phyloP scores from a whole-genome alignment of 2,329 filamentous ascomycete genomes.

The Tolypocladium cylindrosporum region DNA sequence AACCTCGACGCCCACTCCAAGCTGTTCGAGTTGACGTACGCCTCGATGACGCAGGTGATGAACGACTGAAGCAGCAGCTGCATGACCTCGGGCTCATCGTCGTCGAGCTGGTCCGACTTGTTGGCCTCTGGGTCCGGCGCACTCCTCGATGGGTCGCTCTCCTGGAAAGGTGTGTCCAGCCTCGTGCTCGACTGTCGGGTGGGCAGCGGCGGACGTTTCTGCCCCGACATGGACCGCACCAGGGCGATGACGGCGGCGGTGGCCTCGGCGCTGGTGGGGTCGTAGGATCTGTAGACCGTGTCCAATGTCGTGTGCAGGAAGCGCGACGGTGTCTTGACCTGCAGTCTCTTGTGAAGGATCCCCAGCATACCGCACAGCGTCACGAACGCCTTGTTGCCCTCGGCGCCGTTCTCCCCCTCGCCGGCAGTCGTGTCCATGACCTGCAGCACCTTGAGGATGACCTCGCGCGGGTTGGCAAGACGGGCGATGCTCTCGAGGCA shows the following conservation, averaged over 20 bases:
- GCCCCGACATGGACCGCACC: conserved; percentile 57
- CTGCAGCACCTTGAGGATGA: conserved; percentile 72
- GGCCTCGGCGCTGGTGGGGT: conserved; percentile 52
- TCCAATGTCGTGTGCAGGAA: conserved; percentile 71
- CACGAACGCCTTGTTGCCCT: conserved; percentile 46
- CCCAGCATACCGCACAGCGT: conserved; percentile 61
- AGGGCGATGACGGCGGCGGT: conserved; percentile 62
- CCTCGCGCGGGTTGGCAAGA: conserved; percentile 71
- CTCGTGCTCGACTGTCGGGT: conserved; percentile 47
- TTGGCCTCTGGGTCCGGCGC: conserved; percentile 53
- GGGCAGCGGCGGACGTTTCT: conserved; percentile 54
- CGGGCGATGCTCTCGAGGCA: conserved; percentile 67
- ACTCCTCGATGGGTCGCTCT: conserved; percentile 42
- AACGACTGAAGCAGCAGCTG: conserved; percentile 62
- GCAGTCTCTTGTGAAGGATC: conserved; percentile 63
- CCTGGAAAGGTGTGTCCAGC: conserved; percentile 43
- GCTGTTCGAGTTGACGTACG: conserved; percentile 54
- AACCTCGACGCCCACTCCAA: conserved; percentile 55
- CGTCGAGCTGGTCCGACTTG: conserved; percentile 22
- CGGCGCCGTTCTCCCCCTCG: conserved; percentile 26
- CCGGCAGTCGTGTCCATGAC: conserved; percentile 46
- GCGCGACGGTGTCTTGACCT: conserved; percentile 67
- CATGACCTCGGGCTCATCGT: conserved; percentile 51
- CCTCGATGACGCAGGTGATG: conserved; percentile 66
- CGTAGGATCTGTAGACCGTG: conserved; percentile 58